These are phyloP conservation scores for Panicum hallii DNA, from an alignment of 202 grass and related monocot species.

Conservation along the genomic window DNA sequence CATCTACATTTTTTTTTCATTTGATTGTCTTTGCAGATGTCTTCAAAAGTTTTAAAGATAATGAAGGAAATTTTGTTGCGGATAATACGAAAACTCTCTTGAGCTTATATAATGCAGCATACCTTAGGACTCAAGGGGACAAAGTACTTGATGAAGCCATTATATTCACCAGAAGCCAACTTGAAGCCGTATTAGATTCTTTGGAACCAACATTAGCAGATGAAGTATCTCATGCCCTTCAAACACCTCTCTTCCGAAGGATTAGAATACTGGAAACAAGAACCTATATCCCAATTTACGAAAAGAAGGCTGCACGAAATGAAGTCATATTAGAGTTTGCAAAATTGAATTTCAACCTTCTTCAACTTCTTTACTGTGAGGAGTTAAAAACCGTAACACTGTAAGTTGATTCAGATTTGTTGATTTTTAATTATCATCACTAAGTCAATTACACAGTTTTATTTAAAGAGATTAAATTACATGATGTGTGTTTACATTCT, in stretches of 20 bases:
- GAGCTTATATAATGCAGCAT: slow-evolving; percentile 59
- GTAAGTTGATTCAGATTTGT: slow-evolving; percentile 32
- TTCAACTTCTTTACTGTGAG: slow-evolving; percentile 57
- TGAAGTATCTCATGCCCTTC: slow-evolving; percentile 44
- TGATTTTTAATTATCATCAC: neutral
- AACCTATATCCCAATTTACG: slow-evolving; percentile 51
- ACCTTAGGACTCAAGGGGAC: slow-evolving; percentile 49
- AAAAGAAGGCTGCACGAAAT: slow-evolving; percentile 32
- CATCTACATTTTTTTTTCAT: neutral
- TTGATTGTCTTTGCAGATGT: slow-evolving; percentile 42
- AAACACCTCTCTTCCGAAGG: slow-evolving; percentile 50
- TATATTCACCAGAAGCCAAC: slow-evolving; percentile 4
- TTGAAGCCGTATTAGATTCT: neutral
- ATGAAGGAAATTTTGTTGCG: slow-evolving; percentile 40
- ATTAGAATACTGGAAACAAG: slow-evolving; percentile 51
- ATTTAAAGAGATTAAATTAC: neutral
- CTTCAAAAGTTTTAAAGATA: slow-evolving; percentile 56
- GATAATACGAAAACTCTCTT: slow-evolving; percentile 45
- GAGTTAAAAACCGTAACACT: slow-evolving; percentile 49
- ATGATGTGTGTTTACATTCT: neutral
- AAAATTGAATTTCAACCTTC: slow-evolving; percentile 61
- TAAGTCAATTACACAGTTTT: neutral
- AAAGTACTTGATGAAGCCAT: slow-evolving; percentile 58
- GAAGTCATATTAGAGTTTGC: slow-evolving; percentile 53
- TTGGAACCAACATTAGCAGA: slow-evolving; percentile 32